phyloP scores from a whole-genome alignment of 345 rosid species.

The Hypericum androsaemum region DNA sequence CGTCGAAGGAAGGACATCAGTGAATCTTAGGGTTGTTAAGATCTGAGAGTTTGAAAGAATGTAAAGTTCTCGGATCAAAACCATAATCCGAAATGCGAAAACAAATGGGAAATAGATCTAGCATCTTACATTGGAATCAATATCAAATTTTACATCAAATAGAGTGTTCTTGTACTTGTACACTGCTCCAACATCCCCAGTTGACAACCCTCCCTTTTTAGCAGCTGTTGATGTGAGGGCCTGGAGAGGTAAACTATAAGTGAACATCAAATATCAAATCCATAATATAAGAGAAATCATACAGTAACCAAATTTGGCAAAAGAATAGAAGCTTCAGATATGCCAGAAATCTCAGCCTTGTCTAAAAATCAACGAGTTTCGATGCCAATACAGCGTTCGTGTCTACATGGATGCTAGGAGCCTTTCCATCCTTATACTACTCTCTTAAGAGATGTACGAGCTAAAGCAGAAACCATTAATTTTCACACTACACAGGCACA shows the following conservation, averaged over 20 bases:
- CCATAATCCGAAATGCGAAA: not conserved
- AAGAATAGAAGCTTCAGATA: too few relatives aligned
- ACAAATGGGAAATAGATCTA: not conserved
- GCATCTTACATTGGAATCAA: conserved; percentile 62
- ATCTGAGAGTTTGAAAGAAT: conserved; percentile 35
- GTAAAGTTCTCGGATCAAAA: conserved; percentile 4
- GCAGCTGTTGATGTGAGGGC: conserved; percentile 68
- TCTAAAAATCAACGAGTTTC: too few relatives aligned
- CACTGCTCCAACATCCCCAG: conserved; percentile 64
- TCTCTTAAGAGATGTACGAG: too few relatives aligned
- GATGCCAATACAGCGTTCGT: too few relatives aligned
- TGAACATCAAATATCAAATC: not conserved
- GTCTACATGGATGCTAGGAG: too few relatives aligned
- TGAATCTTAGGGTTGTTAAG: conserved; percentile 53
- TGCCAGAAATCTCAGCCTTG: too few relatives aligned
- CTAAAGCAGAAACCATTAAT: too few relatives aligned
- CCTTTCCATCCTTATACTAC: too few relatives aligned
- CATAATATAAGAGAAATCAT: not conserved
- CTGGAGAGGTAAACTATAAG: conserved; percentile 25
- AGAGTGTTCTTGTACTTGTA: conserved; percentile 66
- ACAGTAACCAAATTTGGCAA: not conserved
- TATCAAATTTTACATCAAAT: conserved; percentile 72
- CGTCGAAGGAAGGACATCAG: conserved; percentile 71
- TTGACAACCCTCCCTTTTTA: conserved; percentile 69
- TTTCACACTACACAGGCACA: too few relatives aligned